Evolutionary conservation across 495 filamentous ascomycete species (phyloP).

Genomic region (Trichoderma asperelloides): DNA sequence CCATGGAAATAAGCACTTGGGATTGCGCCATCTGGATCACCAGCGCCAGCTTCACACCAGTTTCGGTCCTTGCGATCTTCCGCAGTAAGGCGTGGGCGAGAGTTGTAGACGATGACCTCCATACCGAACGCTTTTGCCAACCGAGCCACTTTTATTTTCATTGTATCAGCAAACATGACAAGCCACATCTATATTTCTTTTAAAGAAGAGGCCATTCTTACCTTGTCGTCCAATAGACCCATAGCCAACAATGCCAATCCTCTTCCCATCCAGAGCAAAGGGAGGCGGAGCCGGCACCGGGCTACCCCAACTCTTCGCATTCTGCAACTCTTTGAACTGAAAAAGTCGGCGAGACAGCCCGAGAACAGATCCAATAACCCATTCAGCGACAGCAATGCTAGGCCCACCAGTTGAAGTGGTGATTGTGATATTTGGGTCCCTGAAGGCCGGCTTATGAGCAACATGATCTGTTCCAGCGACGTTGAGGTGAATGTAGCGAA

Average conservation of each 20-base stretch:
- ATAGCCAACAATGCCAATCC: conserved; percentile 31
- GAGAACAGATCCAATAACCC: conserved; percentile 32
- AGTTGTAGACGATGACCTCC: conserved; percentile 75
- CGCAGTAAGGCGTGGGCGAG: conserved; percentile 45
- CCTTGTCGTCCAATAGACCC: conserved; percentile 44
- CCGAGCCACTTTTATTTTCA: conserved; percentile 52
- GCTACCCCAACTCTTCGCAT: conserved; percentile 19
- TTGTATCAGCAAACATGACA: neutral
- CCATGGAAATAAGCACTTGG: conserved; percentile 70
- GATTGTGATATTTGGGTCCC: conserved; percentile 51
- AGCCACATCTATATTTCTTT: neutral
- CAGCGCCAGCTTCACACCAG: conserved; percentile 60
- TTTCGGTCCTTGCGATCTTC: conserved; percentile 51
- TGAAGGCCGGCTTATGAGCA: conserved; percentile 39
- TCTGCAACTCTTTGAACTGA: conserved; percentile 3
- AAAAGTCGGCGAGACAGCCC: conserved; percentile 10
- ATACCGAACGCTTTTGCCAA: conserved; percentile 66
- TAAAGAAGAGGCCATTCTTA: neutral
- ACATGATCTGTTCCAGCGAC: neutral
- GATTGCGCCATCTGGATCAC: conserved; percentile 64
- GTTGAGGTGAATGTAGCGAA: neutral
- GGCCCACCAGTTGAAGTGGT: conserved; percentile 45
- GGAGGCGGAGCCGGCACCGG: conserved; percentile 18
- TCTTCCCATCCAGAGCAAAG: neutral
- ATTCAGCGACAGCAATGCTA: conserved; percentile 34